Evolutionary conservation across 1,284 basidiomycete genomes (phyloP).

Genomic region (Ustilago xerochloae): DNA sequence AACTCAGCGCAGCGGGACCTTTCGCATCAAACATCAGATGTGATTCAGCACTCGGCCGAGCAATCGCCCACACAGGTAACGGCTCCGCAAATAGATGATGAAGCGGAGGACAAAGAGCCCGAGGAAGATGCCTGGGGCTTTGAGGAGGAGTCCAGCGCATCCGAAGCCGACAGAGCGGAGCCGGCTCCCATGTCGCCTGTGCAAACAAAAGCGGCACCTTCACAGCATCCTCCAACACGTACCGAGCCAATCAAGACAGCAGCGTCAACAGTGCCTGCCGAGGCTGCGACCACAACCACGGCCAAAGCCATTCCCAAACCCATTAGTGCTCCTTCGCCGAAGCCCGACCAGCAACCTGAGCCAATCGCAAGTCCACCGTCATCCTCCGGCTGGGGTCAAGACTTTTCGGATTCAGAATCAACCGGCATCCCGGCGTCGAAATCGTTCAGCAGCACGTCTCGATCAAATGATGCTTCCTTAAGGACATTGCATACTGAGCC

Average conservation of each 20-base stretch:
- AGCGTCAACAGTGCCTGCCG: not conserved
- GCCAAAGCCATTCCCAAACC: not conserved
- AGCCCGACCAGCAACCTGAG: not conserved
- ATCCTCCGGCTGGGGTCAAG: conserved; percentile 19
- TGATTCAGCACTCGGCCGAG: too few relatives aligned
- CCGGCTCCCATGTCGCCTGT: conserved; percentile 5
- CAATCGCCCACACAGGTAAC: not conserved
- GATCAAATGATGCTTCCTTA: not conserved
- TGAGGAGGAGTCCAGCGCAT: conserved; percentile 31
- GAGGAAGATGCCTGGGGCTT: conserved; percentile 44
- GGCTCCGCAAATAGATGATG: not conserved
- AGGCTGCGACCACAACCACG: not conserved
- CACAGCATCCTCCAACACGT: not conserved
- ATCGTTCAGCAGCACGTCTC: not conserved
- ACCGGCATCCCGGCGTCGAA: not conserved
- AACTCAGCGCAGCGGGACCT: not conserved
- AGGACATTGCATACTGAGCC: conserved; percentile 1
- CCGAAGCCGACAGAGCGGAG: conserved; percentile 25
- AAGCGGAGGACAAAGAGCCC: conserved; percentile 8
- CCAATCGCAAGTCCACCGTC: conserved; percentile 8
- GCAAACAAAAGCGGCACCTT: not conserved
- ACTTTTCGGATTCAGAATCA: conserved; percentile 27
- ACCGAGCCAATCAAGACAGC: not conserved
- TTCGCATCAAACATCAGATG: not conserved
- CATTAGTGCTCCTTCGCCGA: not conserved